A percentile compares a stretch with the other conserved stretches of the same genome.
Evolutionary conservation across 768 basidiomycete genomes (phyloP).

Genomic region (Rossbeevera mucosa): DNA sequence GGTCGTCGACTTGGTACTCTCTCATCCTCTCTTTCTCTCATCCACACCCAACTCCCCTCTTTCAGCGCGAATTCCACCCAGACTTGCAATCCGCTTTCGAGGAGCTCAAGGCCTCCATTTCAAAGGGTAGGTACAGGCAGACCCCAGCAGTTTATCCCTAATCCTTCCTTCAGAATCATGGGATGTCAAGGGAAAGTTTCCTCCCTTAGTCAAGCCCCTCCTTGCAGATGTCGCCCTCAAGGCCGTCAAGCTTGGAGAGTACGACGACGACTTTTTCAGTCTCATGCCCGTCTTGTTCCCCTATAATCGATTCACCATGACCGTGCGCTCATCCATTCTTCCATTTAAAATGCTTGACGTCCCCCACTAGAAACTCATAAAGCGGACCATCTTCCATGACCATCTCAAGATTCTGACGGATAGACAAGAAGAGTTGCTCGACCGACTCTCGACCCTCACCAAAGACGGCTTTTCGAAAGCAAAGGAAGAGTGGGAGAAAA

Average conservation of each 20-base stretch:
- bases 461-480: slow-evolving; percentile 64
- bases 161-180: slow-evolving; percentile 54
- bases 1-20: slow-evolving; percentile 56
- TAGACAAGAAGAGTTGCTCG: slow-evolving; percentile 65
- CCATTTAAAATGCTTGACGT: slow-evolving; percentile 6
- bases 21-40: neutral
- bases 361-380: slow-evolving; percentile 75
- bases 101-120: slow-evolving; percentile 55
- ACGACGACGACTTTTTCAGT: slow-evolving; percentile 89
- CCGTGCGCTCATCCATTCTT: slow-evolving; percentile 39
- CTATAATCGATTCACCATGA: slow-evolving; percentile 95
- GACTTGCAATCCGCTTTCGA: slow-evolving; percentile 61
- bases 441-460: slow-evolving; percentile 57
- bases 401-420: slow-evolving; percentile 63
- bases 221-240: slow-evolving; percentile 68
- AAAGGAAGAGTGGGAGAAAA: slow-evolving; percentile 73
- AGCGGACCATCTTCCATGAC: slow-evolving; percentile 76
- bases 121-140: slow-evolving; percentile 40
- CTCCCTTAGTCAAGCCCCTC: slow-evolving; percentile 67
- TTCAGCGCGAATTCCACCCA: slow-evolving; percentile 63
- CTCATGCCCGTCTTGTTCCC: slow-evolving; percentile 85
- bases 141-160: neutral
- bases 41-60: neutral
- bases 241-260: slow-evolving; percentile 81
- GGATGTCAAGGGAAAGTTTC: slow-evolving; percentile 86